Evolutionary conservation across 2,329 filamentous ascomycete genomes (phyloP).

Genomic region (Triangularia verruculosa): DNA sequence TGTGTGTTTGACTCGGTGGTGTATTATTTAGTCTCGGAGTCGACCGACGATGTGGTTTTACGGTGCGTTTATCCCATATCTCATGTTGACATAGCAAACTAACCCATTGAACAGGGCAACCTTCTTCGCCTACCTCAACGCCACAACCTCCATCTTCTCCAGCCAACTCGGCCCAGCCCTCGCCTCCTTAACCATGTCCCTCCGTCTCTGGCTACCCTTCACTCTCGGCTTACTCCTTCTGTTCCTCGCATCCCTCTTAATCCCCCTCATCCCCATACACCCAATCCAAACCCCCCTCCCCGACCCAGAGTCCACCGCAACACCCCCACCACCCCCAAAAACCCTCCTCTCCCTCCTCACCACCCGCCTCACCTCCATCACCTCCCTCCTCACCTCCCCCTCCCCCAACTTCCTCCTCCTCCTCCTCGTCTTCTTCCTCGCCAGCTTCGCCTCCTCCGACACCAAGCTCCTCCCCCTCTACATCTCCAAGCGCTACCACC

Average conservation of each 20-base stretch:
- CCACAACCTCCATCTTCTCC: slow-evolving; percentile 45
- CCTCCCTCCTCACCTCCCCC: slow-evolving; percentile 12
- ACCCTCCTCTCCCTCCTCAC: slow-evolving; percentile 35
- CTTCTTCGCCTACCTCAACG: slow-evolving; percentile 51
- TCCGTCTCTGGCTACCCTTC: slow-evolving; percentile 44
- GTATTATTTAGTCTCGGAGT: slow-evolving; percentile 43
- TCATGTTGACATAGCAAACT: background rate
- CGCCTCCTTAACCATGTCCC: slow-evolving; percentile 45
- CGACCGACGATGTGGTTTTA: slow-evolving; percentile 43
- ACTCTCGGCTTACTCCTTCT: slow-evolving; percentile 40
- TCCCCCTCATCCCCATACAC: background rate
- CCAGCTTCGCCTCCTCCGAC: slow-evolving; percentile 49
- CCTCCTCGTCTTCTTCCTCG: slow-evolving; percentile 45
- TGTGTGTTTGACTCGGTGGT: slow-evolving; percentile 51
- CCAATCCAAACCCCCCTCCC: background rate
- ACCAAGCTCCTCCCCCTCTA: slow-evolving; percentile 50
- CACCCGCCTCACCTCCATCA: slow-evolving; percentile 32
- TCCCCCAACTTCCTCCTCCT: slow-evolving; percentile 41
- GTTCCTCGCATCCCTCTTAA: background rate
- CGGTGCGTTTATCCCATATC: slow-evolving; percentile 27
- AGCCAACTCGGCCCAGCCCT: slow-evolving; percentile 44
- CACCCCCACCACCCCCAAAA: slow-evolving; percentile 16
- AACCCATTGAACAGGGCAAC: slow-evolving; percentile 37
- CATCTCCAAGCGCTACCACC: slow-evolving; percentile 47
- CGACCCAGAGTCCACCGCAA: no score